These are phyloP conservation scores for Dendrobium catenatum DNA, from an alignment of 106 monocot species.

Conservation along the genomic window DNA sequence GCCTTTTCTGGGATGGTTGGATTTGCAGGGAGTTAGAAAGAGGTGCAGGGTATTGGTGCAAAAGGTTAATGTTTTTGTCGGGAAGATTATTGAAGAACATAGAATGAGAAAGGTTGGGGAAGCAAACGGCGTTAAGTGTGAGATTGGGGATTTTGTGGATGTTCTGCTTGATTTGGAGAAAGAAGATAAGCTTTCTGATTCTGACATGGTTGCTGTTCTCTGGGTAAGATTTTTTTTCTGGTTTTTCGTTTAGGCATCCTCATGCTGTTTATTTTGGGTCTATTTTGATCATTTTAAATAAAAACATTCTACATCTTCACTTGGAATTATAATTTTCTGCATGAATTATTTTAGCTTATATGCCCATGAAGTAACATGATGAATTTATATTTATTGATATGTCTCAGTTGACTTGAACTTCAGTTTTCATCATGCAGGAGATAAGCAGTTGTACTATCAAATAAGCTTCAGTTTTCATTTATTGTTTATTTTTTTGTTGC, in stretches of 20 bases:
- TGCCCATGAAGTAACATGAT: no score
- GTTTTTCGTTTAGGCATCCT: not conserved
- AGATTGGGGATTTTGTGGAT: slow-evolving; percentile 12
- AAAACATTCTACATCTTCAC: not conserved
- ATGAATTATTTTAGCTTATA: no score
- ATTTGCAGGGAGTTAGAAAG: slow-evolving; percentile 21
- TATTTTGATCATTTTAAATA: not conserved
- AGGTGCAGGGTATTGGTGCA: slow-evolving; percentile 7
- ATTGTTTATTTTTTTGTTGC: no score
- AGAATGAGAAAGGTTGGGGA: not conserved
- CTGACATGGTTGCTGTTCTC: slow-evolving; percentile 22
- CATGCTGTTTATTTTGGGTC: not conserved
- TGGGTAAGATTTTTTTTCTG: slow-evolving; percentile 11
- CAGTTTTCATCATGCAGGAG: no score
- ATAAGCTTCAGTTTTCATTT: no score
- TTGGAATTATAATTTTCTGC: not conserved
- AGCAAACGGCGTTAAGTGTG: not conserved
- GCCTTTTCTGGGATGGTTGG: slow-evolving; percentile 23
- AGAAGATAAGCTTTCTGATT: slow-evolving; percentile 16
- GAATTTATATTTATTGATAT: no score
- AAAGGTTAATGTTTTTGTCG: slow-evolving; percentile 17
- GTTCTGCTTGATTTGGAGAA: slow-evolving; percentile 19
- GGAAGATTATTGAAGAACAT: slow-evolving; percentile 41
- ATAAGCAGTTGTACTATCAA: no score
- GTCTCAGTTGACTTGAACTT: no score